Conservation (phyloP, 371 early-diverging fungal genomes). For the Apophysomyces elegans region DNA sequence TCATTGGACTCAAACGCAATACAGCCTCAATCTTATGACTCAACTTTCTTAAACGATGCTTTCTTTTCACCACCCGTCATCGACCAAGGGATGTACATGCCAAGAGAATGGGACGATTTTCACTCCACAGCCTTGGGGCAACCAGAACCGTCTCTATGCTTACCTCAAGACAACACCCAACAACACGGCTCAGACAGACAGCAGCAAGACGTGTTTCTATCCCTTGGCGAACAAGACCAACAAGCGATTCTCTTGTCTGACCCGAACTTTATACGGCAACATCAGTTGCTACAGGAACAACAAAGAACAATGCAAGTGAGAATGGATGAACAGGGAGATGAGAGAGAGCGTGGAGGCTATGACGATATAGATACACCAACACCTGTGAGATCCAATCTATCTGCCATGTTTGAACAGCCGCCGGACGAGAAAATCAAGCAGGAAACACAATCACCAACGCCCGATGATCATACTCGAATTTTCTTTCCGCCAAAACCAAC, state of each 20-base stretch:
- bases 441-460: background rate
- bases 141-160: background rate
- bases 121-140: background rate
- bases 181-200: background rate
- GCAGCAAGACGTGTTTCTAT: conserved; percentile 15
- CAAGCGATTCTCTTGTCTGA: conserved; percentile 36
- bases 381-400: conserved; percentile 24
- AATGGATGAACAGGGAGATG: conserved; percentile 9
- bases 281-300: conserved; percentile 33
- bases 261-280: conserved; percentile 31
- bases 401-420: conserved; percentile 26
- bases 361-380: conserved; percentile 2
- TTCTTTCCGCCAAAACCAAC: conserved; percentile 4
- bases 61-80: conserved; percentile 3
- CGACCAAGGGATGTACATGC: conserved; percentile 9
- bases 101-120: conserved; percentile 9
- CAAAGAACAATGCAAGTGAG: conserved; percentile 20
- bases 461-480: background rate
- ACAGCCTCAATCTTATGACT: background rate
- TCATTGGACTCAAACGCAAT: background rate
- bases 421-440: conserved; percentile 14
- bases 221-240: conserved; percentile 22
- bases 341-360: conserved; percentile 10
- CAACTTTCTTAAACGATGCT: conserved; percentile 2
- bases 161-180: background rate